Evolutionary conservation across 1,284 basidiomycete genomes (phyloP), one percentile per base, ranked within the genome.

Genomic region (Microbotryomycetes sp.): DNA sequence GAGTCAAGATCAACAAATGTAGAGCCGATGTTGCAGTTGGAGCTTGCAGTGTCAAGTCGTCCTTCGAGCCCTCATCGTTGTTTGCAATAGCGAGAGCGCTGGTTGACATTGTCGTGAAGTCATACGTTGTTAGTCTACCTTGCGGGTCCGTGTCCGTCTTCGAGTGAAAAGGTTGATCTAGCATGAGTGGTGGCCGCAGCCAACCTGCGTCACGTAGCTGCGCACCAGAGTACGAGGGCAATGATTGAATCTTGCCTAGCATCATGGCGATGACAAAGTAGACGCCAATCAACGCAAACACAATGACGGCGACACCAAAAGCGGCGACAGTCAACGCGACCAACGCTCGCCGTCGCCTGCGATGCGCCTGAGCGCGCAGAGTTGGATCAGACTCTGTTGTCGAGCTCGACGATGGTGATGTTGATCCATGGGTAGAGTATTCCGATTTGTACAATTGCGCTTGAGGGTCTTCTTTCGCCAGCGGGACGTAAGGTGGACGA

Each of bases 1-100:
- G 66, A 7, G 60, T 60, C 23, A 68, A 59, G 19, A 68, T 63
- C 50, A 68, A 59, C 30, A 68, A 51, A 30, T 68, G 58, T 46
- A 47, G 45, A 9, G 59, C 48, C 5, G 42, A 23, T 2, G 49
- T 47, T 19, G 49, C 14, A 29, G 26, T 53, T 32, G 49, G 30
- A 30, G 49, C 31, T 15, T 16, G 48, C 15, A n/a, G 29, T 30
- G 19, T 53, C 15, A 54, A 19, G 36, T 9, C 12, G 12, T 42
- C 36, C 12, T 42, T 9, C 36, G 36, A 9, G 36, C 36, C 16
- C 15, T 19, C n/a, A 47, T 42, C 47, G 36, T 9, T 19, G 19
- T 42, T 42, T 9, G 9, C 36, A 19, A 42, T 19, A 42, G 36
- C 19, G 12, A 42, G 36, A 42, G 36, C 19, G 12, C 12, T 12